phyloP scores from a whole-genome alignment of 2,329 filamentous ascomycete species.

The Domatiomyces globalis region DNA sequence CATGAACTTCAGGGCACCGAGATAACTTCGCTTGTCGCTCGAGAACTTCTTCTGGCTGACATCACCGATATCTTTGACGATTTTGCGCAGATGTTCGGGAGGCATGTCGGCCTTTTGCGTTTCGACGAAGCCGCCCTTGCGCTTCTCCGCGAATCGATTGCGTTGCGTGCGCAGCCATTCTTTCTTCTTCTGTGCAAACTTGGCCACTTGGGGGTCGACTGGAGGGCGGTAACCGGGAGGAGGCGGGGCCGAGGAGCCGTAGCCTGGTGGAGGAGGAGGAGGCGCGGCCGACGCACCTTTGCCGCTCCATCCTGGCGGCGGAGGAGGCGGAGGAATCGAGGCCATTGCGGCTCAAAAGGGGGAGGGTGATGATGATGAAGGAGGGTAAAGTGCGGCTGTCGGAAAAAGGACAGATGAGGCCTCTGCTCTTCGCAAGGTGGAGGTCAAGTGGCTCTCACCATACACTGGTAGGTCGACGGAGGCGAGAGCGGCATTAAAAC shows the following conservation, averaged over 20 bases:
- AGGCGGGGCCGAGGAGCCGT: conserved; percentile 45
- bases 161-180: conserved; percentile 90
- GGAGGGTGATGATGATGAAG: not conserved
- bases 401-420: not conserved
- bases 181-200: conserved; percentile 97
- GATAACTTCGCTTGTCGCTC: conserved; percentile 93
- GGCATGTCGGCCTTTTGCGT: conserved; percentile 98
- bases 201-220: conserved; percentile 70
- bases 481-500: not conserved
- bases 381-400: not conserved
- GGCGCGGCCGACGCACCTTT: conserved; percentile 12
- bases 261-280: conserved; percentile 37
- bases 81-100: conserved; percentile 93
- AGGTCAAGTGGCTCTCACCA: no score
- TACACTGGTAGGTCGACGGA: not conserved
- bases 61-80: conserved; percentile 95
- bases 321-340: conserved; percentile 45
- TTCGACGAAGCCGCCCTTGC: conserved; percentile 90
- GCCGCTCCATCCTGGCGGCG: conserved; percentile 52
- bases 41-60: conserved; percentile 99
- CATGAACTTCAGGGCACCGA: conserved; percentile 98
- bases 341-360: conserved; percentile 34
- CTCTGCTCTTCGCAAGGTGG: not conserved
- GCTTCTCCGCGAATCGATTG: conserved; percentile 90
- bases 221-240: conserved; percentile 74